A percentile compares a stretch with the other conserved stretches of the same genome.
Conservation (phyloP, 2,329 filamentous ascomycete genomes). For the Colletotrichum incanum region DNA sequence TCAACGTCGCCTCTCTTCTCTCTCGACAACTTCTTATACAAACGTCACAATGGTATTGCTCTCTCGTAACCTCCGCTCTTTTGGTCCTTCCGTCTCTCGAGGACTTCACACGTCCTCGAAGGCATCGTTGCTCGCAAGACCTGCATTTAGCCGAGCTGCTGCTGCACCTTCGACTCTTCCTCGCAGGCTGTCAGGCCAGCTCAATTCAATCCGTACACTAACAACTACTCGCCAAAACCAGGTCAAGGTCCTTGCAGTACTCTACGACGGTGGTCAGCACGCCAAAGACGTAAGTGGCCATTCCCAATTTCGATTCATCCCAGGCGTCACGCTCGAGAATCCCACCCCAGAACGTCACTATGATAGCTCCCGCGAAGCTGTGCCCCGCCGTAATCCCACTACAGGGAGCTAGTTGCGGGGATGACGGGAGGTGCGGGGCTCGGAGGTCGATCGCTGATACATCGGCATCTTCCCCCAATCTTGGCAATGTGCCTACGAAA, state of each 20-base stretch:
- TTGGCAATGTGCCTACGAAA: slow-evolving; percentile 33
- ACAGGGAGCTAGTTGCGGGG: slow-evolving; percentile 39
- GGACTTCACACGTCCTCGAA: slow-evolving; percentile 48
- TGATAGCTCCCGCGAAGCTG: slow-evolving; percentile 37
- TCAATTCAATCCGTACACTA: slow-evolving; percentile 73
- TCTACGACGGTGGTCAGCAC: slow-evolving; percentile 94
- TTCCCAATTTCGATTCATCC: not conserved
- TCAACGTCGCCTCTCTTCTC: not conserved
- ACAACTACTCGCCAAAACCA: slow-evolving; percentile 64
- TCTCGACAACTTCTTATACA: slow-evolving; percentile 21
- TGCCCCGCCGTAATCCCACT: slow-evolving; percentile 31
- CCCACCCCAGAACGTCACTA: slow-evolving; percentile 33
- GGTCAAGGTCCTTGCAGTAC: slow-evolving; percentile 95
- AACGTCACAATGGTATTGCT: slow-evolving; percentile 52
- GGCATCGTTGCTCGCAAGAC: slow-evolving; percentile 44
- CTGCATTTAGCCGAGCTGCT: slow-evolving; percentile 42
- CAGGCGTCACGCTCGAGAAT: not conserved
- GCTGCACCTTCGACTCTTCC: slow-evolving; percentile 52
- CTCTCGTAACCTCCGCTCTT: slow-evolving; percentile 48
- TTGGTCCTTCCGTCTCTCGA: slow-evolving; percentile 47
- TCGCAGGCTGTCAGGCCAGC: slow-evolving; percentile 55
- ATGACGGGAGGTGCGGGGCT: slow-evolving; percentile 42
- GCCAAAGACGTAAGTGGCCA: slow-evolving; percentile 81
- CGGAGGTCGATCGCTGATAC: slow-evolving; percentile 43
- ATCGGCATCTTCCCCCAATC: slow-evolving; percentile 40